A percentile compares a stretch with the other conserved stretches of the same genome.
phyloP scores from a whole-genome alignment of 2,329 filamentous ascomycete species.

The Fusarium gaditjirri region DNA sequence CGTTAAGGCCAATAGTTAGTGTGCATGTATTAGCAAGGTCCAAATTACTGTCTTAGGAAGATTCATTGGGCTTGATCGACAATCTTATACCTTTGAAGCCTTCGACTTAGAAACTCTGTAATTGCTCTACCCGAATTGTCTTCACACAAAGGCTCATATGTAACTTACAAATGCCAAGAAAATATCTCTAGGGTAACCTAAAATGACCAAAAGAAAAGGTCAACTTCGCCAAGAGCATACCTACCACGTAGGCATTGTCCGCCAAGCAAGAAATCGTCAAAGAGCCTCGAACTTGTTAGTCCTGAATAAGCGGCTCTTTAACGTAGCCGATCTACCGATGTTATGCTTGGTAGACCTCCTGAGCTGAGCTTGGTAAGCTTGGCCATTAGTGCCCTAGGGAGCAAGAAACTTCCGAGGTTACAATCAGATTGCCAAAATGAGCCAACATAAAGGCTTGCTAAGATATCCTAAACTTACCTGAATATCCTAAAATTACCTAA shows the following conservation, averaged over 20 bases:
- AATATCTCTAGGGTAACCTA: not conserved
- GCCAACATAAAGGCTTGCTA: no score
- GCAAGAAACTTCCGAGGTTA: not conserved
- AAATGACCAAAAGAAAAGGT: not conserved
- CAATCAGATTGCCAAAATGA: not conserved
- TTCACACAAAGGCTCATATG: no score
- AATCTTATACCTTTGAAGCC: no score
- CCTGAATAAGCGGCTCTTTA: not conserved
- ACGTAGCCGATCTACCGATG: not conserved
- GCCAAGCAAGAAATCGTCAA: not conserved
- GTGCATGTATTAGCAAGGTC: no score
- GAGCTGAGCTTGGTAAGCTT: not conserved
- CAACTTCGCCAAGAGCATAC: not conserved
- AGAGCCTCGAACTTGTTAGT: not conserved
- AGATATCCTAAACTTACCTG: no score
- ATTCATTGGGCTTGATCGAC: no score
- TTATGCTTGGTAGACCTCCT: not conserved
- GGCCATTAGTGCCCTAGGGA: not conserved
- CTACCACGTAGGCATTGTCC: not conserved
- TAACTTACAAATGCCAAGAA: not conserved
- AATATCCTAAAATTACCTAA: no score
- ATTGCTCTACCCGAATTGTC: no score
- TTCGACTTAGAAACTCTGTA: rapidly evolving
- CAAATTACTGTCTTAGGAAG: not conserved
- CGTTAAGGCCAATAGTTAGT: not conserved